Evolutionary conservation across 192 early-diverging fungal species (phyloP).

Genomic region (Coemansia sp.): DNA sequence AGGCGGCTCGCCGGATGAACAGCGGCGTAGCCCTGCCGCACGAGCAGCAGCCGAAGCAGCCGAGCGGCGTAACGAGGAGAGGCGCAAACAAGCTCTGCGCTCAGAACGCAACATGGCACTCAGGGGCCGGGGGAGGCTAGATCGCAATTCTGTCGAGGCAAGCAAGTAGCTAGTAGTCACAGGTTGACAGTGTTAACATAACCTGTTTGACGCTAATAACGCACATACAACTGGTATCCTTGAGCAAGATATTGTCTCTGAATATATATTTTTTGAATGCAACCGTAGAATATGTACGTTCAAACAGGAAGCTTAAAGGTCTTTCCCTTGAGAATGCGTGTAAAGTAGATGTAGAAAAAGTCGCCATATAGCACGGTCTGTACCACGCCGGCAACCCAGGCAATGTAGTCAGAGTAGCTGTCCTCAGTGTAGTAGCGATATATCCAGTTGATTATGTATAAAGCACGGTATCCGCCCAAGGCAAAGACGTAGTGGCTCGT

Average conservation of each 20-base stretch:
- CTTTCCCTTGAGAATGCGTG: slow-evolving; percentile 53
- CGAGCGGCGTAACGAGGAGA: background rate
- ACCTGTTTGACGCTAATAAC: too few species aligned
- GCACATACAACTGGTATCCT: background rate
- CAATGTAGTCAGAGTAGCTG: slow-evolving; percentile 77
- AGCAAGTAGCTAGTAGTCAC: background rate
- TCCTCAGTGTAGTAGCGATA: slow-evolving; percentile 79
- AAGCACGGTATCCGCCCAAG: slow-evolving; percentile 84
- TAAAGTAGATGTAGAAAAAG: slow-evolving; percentile 98
- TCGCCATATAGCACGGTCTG: slow-evolving; percentile 96
- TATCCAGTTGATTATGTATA: slow-evolving; percentile 95
- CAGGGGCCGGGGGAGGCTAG: background rate
- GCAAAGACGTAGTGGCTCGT: slow-evolving; percentile 99
- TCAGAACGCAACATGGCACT: slow-evolving; percentile 2
- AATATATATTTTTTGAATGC: slow-evolving; percentile 8
- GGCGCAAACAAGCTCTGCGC: background rate
- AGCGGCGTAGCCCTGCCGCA: background rate
- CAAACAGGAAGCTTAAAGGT: slow-evolving; percentile 56
- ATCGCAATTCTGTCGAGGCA: background rate
- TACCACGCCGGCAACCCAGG: slow-evolving; percentile 86
- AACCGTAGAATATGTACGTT: background rate
- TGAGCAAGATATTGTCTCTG: background rate
- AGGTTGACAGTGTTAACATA: background rate
- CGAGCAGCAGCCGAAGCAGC: slow-evolving; percentile 4
- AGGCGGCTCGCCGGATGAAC: background rate